Evolutionary conservation across 2,329 filamentous ascomycete genomes (phyloP), one percentile per base, ranked within the genome.

Genomic region (Cladophialophora immunda): DNA sequence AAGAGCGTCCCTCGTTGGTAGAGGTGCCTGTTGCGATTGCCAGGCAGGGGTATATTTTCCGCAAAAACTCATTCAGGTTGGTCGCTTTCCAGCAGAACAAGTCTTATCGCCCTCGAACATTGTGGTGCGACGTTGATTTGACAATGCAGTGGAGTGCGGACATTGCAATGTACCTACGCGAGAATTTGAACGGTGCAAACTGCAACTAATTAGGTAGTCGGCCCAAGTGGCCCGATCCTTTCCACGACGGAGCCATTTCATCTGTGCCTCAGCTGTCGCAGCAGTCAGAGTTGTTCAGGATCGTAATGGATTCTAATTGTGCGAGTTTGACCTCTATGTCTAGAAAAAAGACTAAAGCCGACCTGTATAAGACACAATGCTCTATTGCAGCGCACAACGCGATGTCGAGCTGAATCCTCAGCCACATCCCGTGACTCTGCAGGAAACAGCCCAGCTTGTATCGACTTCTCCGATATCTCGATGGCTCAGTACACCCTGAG

Each of bases 401-500:
- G 45, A 25, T 50, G 38, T 25, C 19, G 45, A 25, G 22, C 45
- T 15, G 5, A 9, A 25, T n/a, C 45, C 45, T 13, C 22, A 50
- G 22, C 45, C 15, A 41, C 13, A 3, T 50, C 45, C 4, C 25
- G 17, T 25, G 2, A 25, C 45, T 50, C 45, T 22, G 7, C 8
- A 13, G 19, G 19, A 50, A 50, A 50, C 19, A 50, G 45, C n/a
- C 7, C 45, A 50, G 45, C 45, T 13, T 25, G 45, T 27, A n/a
- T 8, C 19, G 45, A 19, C n/a, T 7, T 22, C 7, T 22, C 27
- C 25, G 41, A 5, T 15, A 41, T 47, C n/a, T 59, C 57, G 19
- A 32, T 59, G 47, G 47, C 27, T 36, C 58, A 13, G 8, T 27
- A 15, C n/a, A 38, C 38, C 58, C 27, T 50, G 30, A 56, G 29